Conservation (phyloP, 805 yeast genomes). For the Lipomyces kockii region DNA sequence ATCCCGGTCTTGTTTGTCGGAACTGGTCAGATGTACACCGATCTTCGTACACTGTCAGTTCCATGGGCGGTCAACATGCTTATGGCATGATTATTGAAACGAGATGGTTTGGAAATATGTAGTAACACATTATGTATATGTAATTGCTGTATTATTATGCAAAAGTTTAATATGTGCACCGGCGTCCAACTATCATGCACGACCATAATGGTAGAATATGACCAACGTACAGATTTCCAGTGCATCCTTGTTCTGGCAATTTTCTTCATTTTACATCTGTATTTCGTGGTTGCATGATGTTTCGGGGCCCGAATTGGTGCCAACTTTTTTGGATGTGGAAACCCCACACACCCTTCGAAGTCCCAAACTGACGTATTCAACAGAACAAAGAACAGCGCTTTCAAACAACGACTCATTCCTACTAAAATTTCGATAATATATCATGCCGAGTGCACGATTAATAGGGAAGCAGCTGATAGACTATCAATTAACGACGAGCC, state of each 20-base stretch:
- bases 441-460: not conserved
- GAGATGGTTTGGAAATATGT: conserved; percentile 1
- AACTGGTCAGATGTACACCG: conserved; percentile 96
- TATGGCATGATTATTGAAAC: conserved; percentile 48
- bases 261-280: too few species aligned
- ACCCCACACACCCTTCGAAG: too few species aligned
- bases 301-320: too few species aligned
- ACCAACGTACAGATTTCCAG: too few species aligned
- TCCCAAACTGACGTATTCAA: too few species aligned
- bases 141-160: too few species aligned
- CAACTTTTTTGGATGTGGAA: too few species aligned
- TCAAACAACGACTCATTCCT: not conserved
- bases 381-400: not conserved
- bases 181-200: too few species aligned
- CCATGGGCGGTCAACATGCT: conserved; percentile 89
- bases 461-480: not conserved
- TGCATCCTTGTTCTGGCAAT: too few species aligned
- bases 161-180: too few species aligned
- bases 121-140: not conserved
- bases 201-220: too few species aligned
- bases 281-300: too few species aligned
- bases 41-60: conserved; percentile 84
- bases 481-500: not conserved
- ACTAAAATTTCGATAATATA: not conserved
- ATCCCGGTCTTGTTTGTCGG: conserved; percentile 96